Evolutionary conservation across 495 filamentous ascomycete species (phyloP).

Genomic region (Chaetomidium leptoderma): DNA sequence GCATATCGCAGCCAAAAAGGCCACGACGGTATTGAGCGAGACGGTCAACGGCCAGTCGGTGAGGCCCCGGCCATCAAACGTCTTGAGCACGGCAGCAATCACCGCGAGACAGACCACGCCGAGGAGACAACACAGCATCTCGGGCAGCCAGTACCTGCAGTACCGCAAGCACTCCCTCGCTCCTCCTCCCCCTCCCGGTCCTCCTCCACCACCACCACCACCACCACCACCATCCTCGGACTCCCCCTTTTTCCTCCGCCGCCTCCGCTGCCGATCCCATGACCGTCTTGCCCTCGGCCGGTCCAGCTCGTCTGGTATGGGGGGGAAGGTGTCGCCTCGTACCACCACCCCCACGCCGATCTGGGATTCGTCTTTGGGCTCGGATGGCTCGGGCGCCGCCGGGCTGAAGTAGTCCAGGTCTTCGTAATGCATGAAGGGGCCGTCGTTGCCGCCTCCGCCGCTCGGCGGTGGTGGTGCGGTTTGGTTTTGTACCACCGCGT

Average conservation of each 20-base stretch:
- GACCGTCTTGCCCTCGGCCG: slow-evolving; percentile 8
- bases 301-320: slow-evolving; percentile 2
- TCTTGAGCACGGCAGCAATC: slow-evolving; percentile 35
- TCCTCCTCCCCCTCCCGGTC: not conserved
- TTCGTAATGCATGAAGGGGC: slow-evolving; percentile 35
- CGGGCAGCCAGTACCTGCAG: slow-evolving; percentile 20
- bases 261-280: slow-evolving; percentile 19
- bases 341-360: not conserved
- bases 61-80: slow-evolving; percentile 39
- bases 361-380: slow-evolving; percentile 20
- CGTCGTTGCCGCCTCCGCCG: not conserved
- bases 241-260: not conserved
- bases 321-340: slow-evolving; percentile 17
- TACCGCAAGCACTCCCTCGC: not conserved
- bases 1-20: slow-evolving; percentile 42
- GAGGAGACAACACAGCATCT: slow-evolving; percentile 24
- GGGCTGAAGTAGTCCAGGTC: slow-evolving; percentile 25
- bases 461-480: not conserved
- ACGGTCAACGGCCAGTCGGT: slow-evolving; percentile 44
- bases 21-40: slow-evolving; percentile 47
- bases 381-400: slow-evolving; percentile 4
- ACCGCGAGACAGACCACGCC: slow-evolving; percentile 26
- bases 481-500: no score
- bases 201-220: not conserved
- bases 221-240: not conserved